Evolutionary conservation across 805 yeast genomes (phyloP), one percentile per base, ranked within the genome.

Genomic region (Pichia nakasei): DNA sequence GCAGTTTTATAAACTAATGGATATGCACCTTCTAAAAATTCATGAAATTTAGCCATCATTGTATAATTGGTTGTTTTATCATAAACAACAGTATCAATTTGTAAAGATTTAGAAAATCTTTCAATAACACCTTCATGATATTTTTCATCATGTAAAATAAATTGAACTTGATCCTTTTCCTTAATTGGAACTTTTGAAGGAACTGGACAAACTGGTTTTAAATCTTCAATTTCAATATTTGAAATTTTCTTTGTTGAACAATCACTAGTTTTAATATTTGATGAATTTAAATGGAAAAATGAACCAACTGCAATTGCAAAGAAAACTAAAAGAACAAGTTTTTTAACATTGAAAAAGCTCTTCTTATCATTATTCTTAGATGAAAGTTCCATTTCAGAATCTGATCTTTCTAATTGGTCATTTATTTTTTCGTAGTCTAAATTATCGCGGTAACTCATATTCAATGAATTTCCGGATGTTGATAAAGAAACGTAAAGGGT

Each of bases 11-110:
- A 73, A 3, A 75, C 73, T 34, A 63, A 37, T 20, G 54, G 54
- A 22, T 39, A 51, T 5, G 42, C 34, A 9, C 31, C 22, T 35
- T 51, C 47, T 18, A 53, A 40, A 18, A 38, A 53, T 8, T 50
- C 47, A 38, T 53, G 56, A n/a, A 53, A 58, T 43, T 53, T 48
- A 9, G 35, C 38, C 46, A 58, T 53, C 41, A 50, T 54, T 13
- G 47, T 17, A 38, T 51, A 55, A 29, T 55, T 52, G 9, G 43
- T 41, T 29, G 44, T 43, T 4, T 38, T 38, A 41, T 58, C 63
- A 37, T 50, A 60, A 17, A 73, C 61, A 47, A 67, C 70, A 9
- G 85, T 78, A 45, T 74, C 75, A 42, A 76, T 64, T 51, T 70
- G 67, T 20, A 78, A 67, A 0, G 83, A 78, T 3, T 68, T 72